Base-by-base conservation (phyloP, 768 basidiomycete species). In the Termitomyces sp. region DNA sequence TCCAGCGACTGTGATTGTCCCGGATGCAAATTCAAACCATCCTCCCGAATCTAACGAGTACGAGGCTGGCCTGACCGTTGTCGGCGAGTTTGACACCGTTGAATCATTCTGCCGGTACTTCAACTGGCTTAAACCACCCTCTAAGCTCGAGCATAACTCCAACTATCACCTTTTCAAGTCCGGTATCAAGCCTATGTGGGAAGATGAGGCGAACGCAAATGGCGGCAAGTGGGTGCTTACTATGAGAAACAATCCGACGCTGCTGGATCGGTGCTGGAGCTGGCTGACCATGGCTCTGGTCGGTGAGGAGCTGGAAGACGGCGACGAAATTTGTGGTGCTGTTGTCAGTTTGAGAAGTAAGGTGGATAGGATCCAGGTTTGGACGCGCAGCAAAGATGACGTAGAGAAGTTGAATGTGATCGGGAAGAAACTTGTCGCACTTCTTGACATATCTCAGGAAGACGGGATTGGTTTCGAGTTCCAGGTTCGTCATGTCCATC, bases 171-270 rank as follows among this genome's bases (percentile, higher is more conserved):
- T 98, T 53, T 97, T 98, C 82, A 96, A 96, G 73, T 78, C 83
- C 21, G 90, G 90, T 17, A 94, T 94, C 75, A 92, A 93, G 66
- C 92, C 92, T 14, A 96, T 97, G 94, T 97, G 93, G 93, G 94
- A 96, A 73, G 94, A 96, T 68, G 82, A 82, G 30, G 90, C 92
- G 52, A 97, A 97, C 65, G 88, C 90, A 24, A 81, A 87, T 51
- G 94, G 94, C 19, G 94, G 94, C 35, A 95, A 94, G 73, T 97
- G 94, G 94, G 92, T 94, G 19, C 70, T 98, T 55, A 92, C 92
- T 64, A 92, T 96, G 87, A 88, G 88, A 75, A 86, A 87, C 63
- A 89, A 87, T 60, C 84, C 90, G 3, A 70, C 71, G 45, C 68
- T 93, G 62, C 74, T 96, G 48, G 93, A 97, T 74, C 78, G 88